Conservation (phyloP, 106 monocot genomes). For the Gastrodia elata region DNA sequence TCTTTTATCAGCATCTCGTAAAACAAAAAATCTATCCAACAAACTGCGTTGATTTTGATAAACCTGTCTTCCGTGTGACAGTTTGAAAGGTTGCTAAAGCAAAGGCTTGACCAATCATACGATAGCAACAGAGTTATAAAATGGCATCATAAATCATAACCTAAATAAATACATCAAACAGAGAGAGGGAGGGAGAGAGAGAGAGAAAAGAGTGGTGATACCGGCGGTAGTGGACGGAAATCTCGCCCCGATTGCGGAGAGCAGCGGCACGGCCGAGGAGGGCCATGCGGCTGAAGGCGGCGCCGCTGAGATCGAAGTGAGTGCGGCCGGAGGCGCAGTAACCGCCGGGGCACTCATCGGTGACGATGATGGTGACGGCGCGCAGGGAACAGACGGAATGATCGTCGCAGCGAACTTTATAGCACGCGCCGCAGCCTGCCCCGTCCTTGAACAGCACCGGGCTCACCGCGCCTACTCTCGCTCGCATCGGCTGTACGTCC, state of each 20-base stretch:
- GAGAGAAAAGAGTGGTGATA: too few species aligned
- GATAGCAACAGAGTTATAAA: too few species aligned
- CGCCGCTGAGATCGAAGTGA: conserved; percentile 93
- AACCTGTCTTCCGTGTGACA: too few species aligned
- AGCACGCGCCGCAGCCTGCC: conserved; percentile 93
- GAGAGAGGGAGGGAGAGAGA: too few species aligned
- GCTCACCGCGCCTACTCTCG: conserved; percentile 87
- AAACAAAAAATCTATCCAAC: too few species aligned
- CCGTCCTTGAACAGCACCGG: conserved; percentile 79
- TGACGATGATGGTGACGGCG: conserved; percentile 78
- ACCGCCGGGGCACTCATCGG: conserved; percentile 94
- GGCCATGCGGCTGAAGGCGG: conserved; percentile 90
- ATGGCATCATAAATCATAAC: too few species aligned
- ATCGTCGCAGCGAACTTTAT: conserved; percentile 79
- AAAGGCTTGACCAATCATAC: too few species aligned
- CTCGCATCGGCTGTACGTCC: conserved; percentile 71
- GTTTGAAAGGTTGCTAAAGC: too few species aligned
- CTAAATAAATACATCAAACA: too few species aligned
- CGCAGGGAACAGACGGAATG: conserved; percentile 54
- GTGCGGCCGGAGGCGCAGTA: conserved; percentile 65
- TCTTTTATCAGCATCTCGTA: too few species aligned
- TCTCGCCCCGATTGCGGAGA: conserved; percentile 76
- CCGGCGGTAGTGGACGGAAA: conserved; percentile 66
- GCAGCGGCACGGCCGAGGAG: conserved; percentile 25
- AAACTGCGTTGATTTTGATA: too few species aligned